Percentiles rank a stretch among this genome's conserved stretches.
phyloP scores from a whole-genome alignment of 345 rosid species.

The Hibiscus mutabilis region DNA sequence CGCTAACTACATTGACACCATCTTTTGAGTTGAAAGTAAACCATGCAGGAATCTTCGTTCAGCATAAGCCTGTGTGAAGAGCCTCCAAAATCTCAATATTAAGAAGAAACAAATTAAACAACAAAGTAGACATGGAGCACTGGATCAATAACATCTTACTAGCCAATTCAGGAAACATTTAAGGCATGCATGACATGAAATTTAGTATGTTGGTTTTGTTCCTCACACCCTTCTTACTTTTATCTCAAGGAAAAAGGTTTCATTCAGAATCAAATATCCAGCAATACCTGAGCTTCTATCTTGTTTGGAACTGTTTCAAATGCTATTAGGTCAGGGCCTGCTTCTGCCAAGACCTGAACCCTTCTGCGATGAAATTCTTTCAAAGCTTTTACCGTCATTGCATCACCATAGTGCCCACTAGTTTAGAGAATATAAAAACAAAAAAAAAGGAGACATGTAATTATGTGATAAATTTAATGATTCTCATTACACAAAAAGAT shows the following conservation, averaged over 20 bases:
- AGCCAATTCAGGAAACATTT: neutral
- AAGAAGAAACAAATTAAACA: neutral
- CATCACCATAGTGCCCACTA: slow-evolving; percentile 65
- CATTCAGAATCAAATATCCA: neutral
- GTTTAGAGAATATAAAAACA: slow-evolving; percentile 14
- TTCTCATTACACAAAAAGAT: neutral
- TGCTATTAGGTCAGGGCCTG: slow-evolving; percentile 71
- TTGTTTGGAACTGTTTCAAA: slow-evolving; percentile 83
- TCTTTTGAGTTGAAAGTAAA: slow-evolving; percentile 74
- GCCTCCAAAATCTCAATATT: neutral
- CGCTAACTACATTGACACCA: slow-evolving; percentile 69
- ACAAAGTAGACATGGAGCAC: neutral
- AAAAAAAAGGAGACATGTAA: slow-evolving; percentile 1
- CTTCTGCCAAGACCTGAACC: slow-evolving; percentile 53
- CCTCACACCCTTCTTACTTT: neutral
- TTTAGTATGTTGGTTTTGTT: neutral
- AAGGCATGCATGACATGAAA: neutral
- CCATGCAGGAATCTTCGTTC: slow-evolving; percentile 70
- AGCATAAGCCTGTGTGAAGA: slow-evolving; percentile 48
- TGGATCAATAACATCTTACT: neutral
- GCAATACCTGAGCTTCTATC: slow-evolving; percentile 73
- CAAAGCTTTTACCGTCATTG: slow-evolving; percentile 40
- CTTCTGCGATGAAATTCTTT: slow-evolving; percentile 74
- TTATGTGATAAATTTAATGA: neutral
- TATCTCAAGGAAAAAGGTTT: neutral